Evolutionary conservation across 176 grass and related monocot genomes (phyloP), one percentile per base, ranked within the genome.

Genomic region (Puya raimondii): DNA sequence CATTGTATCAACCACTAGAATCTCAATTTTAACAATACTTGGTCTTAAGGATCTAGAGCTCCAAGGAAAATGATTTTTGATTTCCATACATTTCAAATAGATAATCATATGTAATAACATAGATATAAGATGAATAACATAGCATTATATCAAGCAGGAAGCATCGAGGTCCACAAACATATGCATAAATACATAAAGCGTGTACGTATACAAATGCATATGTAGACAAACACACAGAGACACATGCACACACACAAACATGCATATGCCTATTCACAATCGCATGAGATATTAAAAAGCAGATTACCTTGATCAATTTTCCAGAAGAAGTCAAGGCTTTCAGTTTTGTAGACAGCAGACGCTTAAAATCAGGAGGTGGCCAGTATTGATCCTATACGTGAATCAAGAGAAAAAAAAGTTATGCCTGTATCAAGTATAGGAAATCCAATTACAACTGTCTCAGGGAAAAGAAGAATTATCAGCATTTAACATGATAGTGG

Each of bases 341-440:
- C 59, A 96, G 49, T 84, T 96, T 96, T 75, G 85, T 61, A 50
- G 88, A 88, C 33, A 96, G 79, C 50, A 91, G 54, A 48, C 84
- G 64, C 69, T 91, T 84, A 76, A 96, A 96, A 78, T 96, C 91
- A 50, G 66, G 72, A 69, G 91, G 91, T 50, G 88, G 82, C 82
- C 80, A 73, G 59, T 73, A 73, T 25, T 73, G 54, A 16, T 61
- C 56, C 56, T 61, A 5, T 42, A 64, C 70, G 75, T 51, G 51
- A 78, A 74, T 53, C 13, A 49, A 78, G 48, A 78, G 33, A 76
- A 73, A 65, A 87, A 49, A 72, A 76, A 50, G 23, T 69, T 33
- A 61, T 18, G 16, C 1, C 17, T 2, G 33, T 20, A 61, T 18
- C 17, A 18, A 18, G 15, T 20, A 61, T 42, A 61, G 56, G 56